These are phyloP conservation scores for Tylopilus vinaceipallidus DNA, from an alignment of 768 basidiomycete species.

Conservation along the genomic window DNA sequence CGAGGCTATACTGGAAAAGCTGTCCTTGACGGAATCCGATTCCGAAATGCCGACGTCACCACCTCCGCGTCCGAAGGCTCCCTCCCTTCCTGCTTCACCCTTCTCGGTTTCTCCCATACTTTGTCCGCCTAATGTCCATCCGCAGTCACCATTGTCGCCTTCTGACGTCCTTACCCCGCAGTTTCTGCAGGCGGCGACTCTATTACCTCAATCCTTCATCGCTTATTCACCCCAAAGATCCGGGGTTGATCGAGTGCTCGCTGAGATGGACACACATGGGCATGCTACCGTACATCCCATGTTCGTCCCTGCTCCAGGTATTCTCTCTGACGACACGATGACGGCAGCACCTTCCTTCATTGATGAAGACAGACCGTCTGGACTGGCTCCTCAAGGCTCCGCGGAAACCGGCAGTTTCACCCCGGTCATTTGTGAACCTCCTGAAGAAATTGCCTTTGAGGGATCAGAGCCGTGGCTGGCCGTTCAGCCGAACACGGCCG, in stretches of 20 bases:
- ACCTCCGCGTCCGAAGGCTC: constrained; percentile 19
- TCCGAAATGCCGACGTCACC: constrained; percentile 20
- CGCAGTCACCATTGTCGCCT: constrained; percentile 16
- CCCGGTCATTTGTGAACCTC: constrained; percentile 30
- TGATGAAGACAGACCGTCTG: constrained; percentile 11
- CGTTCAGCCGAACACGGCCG: constrained; percentile 12
- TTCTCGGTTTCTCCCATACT: constrained; percentile 11
- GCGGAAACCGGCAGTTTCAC: constrained; percentile 27
- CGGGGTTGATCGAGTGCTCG: constrained; percentile 29
- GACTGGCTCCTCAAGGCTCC: constrained; percentile 15
- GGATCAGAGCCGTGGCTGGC: constrained; percentile 17
- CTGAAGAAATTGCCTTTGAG: constrained; percentile 26
- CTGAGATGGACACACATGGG: constrained; percentile 9
- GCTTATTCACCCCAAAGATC: constrained; percentile 22
- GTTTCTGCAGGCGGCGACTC: constrained; percentile 21
- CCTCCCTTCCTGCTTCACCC: constrained; percentile 17
- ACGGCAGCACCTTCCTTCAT: constrained; percentile 17
- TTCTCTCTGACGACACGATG: constrained; percentile 11
- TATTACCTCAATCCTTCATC: constrained; percentile 28
- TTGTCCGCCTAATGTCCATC: constrained; percentile 14
- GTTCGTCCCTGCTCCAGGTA: constrained; percentile 16
- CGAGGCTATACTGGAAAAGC: constrained; percentile 24
- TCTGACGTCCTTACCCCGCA: constrained; percentile 23
- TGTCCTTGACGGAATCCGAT: constrained; percentile 15
- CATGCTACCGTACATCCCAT: constrained; percentile 18